Evolutionary conservation across 2,329 filamentous ascomycete species (phyloP).

Genomic region (Colletotrichum navitas): DNA sequence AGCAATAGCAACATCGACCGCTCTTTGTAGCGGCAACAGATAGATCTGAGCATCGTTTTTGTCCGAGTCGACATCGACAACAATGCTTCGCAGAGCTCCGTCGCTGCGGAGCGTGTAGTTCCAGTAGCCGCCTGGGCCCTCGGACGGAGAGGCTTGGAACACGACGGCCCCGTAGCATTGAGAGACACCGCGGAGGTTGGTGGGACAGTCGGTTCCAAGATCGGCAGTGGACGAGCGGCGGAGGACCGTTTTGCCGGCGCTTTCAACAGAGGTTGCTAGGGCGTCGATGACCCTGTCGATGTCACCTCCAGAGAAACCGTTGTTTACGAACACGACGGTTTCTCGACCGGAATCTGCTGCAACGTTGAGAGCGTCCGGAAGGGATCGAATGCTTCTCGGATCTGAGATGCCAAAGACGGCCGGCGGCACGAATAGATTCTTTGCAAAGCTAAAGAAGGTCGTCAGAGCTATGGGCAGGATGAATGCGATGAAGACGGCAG

Average conservation of each 20-base stretch:
- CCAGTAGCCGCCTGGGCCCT: conserved; percentile 78
- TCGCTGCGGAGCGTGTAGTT: conserved; percentile 89
- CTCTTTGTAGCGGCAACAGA: conserved; percentile 81
- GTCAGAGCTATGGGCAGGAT: conserved; percentile 70
- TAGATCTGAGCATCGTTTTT: conserved; percentile 84
- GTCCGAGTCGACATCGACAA: conserved; percentile 72
- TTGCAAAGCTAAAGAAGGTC: conserved; percentile 76
- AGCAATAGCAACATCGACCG: conserved; percentile 81
- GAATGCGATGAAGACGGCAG: conserved; percentile 69
- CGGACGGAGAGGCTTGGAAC: conserved; percentile 80
- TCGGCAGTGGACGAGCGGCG: conserved; percentile 67
- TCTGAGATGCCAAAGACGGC: conserved; percentile 80
- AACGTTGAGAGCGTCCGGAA: conserved; percentile 72
- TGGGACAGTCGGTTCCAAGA: conserved; percentile 73
- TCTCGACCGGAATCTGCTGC: conserved; percentile 69
- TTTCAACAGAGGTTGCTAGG: conserved; percentile 69
- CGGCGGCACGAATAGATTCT: conserved; percentile 86
- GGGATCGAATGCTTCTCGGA: conserved; percentile 70
- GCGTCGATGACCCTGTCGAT: conserved; percentile 78
- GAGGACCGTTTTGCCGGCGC: conserved; percentile 67
- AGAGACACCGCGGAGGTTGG: conserved; percentile 74
- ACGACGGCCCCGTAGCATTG: conserved; percentile 80
- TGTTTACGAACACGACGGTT: conserved; percentile 84
- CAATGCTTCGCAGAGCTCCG: conserved; percentile 73
- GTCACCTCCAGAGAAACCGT: conserved; percentile 74